These are phyloP conservation scores for Fusarium torreyae DNA, from an alignment of 2,329 filamentous ascomycete species.

Conservation along the genomic window DNA sequence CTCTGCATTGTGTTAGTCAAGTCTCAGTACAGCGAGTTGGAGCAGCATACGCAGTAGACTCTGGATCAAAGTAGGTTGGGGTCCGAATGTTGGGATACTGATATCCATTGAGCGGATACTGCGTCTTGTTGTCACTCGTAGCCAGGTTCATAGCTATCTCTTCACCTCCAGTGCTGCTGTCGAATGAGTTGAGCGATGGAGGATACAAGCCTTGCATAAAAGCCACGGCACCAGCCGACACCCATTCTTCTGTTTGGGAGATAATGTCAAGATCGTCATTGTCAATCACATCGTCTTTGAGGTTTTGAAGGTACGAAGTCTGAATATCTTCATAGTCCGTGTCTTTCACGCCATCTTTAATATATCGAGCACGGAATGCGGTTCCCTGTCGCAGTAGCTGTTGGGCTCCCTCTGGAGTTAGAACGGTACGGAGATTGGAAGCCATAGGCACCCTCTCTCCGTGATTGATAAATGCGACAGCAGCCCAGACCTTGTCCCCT, in stretches of 20 bases:
- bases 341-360: conserved; percentile 51
- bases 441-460: conserved; percentile 67
- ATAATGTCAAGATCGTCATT: conserved; percentile 63
- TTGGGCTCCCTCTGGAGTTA: conserved; percentile 69
- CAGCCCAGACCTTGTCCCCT: conserved; percentile 63
- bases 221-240: conserved; percentile 79
- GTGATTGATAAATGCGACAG: conserved; percentile 64
- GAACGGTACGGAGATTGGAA: conserved; percentile 49
- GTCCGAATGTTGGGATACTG: conserved; percentile 81
- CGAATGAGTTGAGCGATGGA: conserved; percentile 65
- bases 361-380: conserved; percentile 65
- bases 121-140: conserved; percentile 62
- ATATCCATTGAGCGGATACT: conserved; percentile 81
- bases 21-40: neutral
- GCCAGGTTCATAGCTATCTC: conserved; percentile 61
- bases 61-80: conserved; percentile 61
- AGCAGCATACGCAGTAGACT: conserved; percentile 62
- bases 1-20: conserved; percentile 45
- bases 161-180: conserved; percentile 48
- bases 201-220: conserved; percentile 92
- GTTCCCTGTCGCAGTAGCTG: conserved; percentile 66
- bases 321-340: conserved; percentile 48
- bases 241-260: conserved; percentile 60
- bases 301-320: conserved; percentile 58
- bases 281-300: conserved; percentile 63